These are phyloP conservation scores for Triglochin maritima DNA, from an alignment of 106 monocot species.

Conservation along the genomic window DNA sequence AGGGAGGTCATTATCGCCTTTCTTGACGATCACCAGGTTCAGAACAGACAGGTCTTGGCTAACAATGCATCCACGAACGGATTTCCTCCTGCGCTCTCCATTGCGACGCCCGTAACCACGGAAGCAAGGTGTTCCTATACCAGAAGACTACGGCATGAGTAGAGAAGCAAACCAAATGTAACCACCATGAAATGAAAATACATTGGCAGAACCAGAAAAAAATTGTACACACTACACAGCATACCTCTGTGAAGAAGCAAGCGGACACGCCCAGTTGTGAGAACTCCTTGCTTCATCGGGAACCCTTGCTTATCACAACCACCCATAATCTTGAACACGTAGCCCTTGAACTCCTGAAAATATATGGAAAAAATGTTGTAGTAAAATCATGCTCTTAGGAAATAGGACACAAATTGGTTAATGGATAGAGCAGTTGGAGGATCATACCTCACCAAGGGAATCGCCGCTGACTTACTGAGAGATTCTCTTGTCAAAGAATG, in stretches of 20 bases:
- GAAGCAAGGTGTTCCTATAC: conserved; percentile 29
- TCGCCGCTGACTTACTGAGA: conserved; percentile 29
- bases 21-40: conserved; percentile 5
- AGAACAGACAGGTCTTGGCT: conserved; percentile 30
- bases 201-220: background rate
- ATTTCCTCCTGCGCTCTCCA: conserved; percentile 64
- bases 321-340: conserved; percentile 16
- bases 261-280: conserved; percentile 15
- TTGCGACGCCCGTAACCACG: conserved; percentile 42
- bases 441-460: conserved; percentile 15
- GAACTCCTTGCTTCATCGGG: conserved; percentile 20
- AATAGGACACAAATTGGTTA: background rate
- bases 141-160: background rate
- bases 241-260: conserved; percentile 10
- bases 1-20: conserved; percentile 42
- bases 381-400: background rate
- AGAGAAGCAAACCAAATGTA: background rate
- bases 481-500: conserved; percentile 25
- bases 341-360: conserved; percentile 13
- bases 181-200: background rate
- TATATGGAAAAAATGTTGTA: background rate
- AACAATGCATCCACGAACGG: conserved; percentile 56
- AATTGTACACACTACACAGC: background rate
- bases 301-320: conserved; percentile 17
- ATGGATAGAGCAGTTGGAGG: background rate